Conservation (phyloP, 2,329 filamentous ascomycete genomes). For the Penicillium palitans region DNA sequence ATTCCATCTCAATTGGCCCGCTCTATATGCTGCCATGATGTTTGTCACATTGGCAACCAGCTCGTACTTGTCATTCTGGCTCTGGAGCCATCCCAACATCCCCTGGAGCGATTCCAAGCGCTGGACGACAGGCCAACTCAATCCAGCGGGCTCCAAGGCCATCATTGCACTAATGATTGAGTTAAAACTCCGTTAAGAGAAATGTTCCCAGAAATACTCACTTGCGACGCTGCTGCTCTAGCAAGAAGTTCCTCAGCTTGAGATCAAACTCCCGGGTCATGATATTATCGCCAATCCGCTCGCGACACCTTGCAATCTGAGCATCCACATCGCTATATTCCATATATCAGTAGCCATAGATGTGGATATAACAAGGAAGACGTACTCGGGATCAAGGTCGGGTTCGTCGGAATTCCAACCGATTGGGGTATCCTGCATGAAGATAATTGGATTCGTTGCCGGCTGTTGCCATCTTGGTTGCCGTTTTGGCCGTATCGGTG, state of each 20-base stretch:
- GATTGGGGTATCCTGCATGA: neutral
- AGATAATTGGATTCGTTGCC: neutral
- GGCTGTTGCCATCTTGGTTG: neutral
- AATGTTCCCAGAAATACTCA: neutral
- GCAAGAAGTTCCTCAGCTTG: neutral
- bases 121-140: neutral
- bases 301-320: slow-evolving; percentile 3
- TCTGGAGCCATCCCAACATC: neutral
- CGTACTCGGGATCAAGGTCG: slow-evolving; percentile 4
- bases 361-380: neutral
- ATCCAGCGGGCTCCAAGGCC: neutral
- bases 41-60: neutral
- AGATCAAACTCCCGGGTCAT: neutral
- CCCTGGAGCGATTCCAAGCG: neutral
- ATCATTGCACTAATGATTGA: neutral
- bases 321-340: neutral
- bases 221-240: neutral
- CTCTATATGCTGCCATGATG: slow-evolving; percentile 1
- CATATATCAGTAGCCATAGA: neutral
- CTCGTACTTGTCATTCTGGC: neutral
- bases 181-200: neutral
- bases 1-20: neutral
- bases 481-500: neutral
- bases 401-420: slow-evolving; percentile 1
- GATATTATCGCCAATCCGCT: slow-evolving; percentile 6